A percentile compares a stretch with the other conserved stretches of the same genome.
Evolutionary conservation across 805 yeast genomes (phyloP).

Genomic region (Saturnispora mendoncae): DNA sequence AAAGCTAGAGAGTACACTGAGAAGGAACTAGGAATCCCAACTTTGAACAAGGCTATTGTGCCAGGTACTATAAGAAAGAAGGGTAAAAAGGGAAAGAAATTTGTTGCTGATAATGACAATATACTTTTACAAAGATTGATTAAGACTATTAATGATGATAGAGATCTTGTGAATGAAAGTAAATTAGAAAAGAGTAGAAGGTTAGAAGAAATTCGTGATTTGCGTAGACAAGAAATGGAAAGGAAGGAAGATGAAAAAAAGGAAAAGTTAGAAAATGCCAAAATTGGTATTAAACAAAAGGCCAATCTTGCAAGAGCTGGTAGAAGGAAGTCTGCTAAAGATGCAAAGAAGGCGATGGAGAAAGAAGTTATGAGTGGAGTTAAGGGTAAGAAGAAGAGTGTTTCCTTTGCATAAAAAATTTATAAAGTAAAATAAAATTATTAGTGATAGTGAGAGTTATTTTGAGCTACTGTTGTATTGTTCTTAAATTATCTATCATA

Average conservation of each 20-base stretch:
- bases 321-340: conserved; percentile 50
- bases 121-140: conserved; percentile 59
- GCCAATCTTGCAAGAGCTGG: conserved; percentile 59
- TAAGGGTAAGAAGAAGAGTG: conserved; percentile 34
- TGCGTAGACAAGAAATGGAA: conserved; percentile 81
- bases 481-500: no score
- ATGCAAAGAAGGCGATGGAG: conserved; percentile 22
- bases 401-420: conserved; percentile 37
- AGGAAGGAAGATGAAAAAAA: conserved; percentile 65
- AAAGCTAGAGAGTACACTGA: conserved; percentile 56
- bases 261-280: conserved; percentile 64
- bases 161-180: conserved; percentile 73
- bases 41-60: conserved; percentile 68
- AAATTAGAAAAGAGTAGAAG: conserved; percentile 85
- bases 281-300: conserved; percentile 64
- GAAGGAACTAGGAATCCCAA: conserved; percentile 71
- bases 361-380: conserved; percentile 19
- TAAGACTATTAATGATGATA: conserved; percentile 71
- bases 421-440: background rate
- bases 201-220: conserved; percentile 81
- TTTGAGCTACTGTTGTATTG: no score
- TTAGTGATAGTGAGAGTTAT: background rate
- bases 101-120: conserved; percentile 61
- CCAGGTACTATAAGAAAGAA: conserved; percentile 65
- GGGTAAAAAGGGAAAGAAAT: conserved; percentile 85